A percentile compares a stretch with the other conserved stretches of the same genome.
phyloP scores from a whole-genome alignment of 192 early-diverging fungal species.

The Powellomyces hirtus region DNA sequence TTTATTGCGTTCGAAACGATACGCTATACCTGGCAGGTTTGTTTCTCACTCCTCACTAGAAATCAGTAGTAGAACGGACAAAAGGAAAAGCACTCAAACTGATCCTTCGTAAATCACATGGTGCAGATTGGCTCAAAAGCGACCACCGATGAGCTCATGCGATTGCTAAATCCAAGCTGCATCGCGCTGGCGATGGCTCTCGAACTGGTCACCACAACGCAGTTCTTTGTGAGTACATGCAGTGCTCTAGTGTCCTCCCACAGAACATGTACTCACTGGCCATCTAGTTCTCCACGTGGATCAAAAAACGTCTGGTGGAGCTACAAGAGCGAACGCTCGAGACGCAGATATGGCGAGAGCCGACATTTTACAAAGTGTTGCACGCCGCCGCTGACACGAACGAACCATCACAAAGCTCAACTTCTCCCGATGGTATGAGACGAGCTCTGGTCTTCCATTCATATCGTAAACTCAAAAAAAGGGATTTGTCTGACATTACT shows the following conservation, averaged over 20 bases:
- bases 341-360: conserved; percentile 11
- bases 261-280: no score
- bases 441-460: no score
- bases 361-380: conserved; percentile 2
- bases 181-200: conserved; percentile 3
- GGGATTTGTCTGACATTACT: no score
- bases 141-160: conserved; percentile 9
- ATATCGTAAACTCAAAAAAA: no score
- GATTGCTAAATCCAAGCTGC: background rate
- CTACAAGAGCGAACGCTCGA: conserved; percentile 16
- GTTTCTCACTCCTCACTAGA: no score
- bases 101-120: background rate
- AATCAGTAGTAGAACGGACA: no score
- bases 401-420: no score
- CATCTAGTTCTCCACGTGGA: conserved; percentile 6
- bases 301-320: conserved; percentile 16
- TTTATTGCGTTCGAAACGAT: conserved; percentile 19
- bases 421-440: no score
- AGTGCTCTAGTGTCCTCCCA: no score
- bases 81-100: background rate
- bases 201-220: conserved; percentile 6
- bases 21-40: conserved; percentile 12
- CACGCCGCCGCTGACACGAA: background rate
- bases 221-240: no score
- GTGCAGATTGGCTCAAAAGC: background rate